Evolutionary conservation across 2,329 filamentous ascomycete species (phyloP), one percentile per base, ranked within the genome.

Genomic region (Aspergillus uvarum): DNA sequence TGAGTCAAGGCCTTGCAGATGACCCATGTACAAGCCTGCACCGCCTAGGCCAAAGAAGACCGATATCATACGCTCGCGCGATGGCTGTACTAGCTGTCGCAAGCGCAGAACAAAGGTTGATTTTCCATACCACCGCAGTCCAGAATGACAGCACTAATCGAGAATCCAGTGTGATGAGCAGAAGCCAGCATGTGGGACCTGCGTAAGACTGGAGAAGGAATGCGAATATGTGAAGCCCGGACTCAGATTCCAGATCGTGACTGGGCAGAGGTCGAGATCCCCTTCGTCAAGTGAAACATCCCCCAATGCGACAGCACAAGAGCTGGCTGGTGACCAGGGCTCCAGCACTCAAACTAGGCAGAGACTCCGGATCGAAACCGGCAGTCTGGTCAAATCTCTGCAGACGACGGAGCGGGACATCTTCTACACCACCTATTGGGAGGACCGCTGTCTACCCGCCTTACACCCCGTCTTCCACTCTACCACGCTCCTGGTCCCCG

Each of bases 361-460:
- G 21, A 35, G 26, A 8, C 32, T n/a, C 19, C 4, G 14, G 12
- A 26, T 21, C 50, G 21, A 14, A 51, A 29, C 47, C 12, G 60
- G 12, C 50, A 56, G 7, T 44, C 29, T 68, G 14, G 55, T 67
- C n/a, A 54, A 49, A 24, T 68, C 68, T 1, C 32, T 70, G 14
- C 66, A 68, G 24, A 55, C 59, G 14, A 61, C 65, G 1, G 66
- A 69, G 12, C 52, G 67, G 42, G 65, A 69, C 58, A 19, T 69
- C 4, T 70, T 68, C 44, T 70, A 69, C 24, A 58, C 64, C 1
- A 70, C 68, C 2, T 67, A 68, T 49, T 70, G 67, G 68, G 67
- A 70, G 47, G 64, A 65, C 35, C 35, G 22, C 12, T 70, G 68
- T 51, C 54, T 70, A 26, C 65, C 68, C 26, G 66, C 68, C 5